Base-by-base conservation (phyloP, 2,329 filamentous ascomycete genomes). In the Penicillium crustosum region DNA sequence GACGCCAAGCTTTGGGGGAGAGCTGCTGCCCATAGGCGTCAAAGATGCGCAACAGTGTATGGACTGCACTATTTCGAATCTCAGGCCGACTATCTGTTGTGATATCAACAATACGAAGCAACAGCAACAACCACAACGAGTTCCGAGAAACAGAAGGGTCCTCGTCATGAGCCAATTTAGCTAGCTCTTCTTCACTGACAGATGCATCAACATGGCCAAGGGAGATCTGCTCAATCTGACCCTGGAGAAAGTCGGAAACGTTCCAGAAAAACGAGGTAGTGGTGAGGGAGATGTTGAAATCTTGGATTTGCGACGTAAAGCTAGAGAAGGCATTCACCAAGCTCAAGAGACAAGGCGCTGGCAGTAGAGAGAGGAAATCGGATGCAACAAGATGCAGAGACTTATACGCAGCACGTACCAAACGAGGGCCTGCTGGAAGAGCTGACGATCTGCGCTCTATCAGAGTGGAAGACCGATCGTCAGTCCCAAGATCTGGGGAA, bases 261-360 rank as follows among this genome's bases (percentile, higher is more conserved):
- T 93, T 93, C 91, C 93, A 97, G 73, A 96, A 96, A 70, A 96
- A 94, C 0, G 93, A 96, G 9, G 96, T 90, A 1, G 93, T 94
- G 35, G 94, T 97, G 27, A 99, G 80, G 0, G 93, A 93, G 68
- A 97, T 95, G 66, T 99, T 99, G 38, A 99, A 82, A 70, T 99
- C 94, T 64, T 96, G 90, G 62, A 88, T 83, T 73, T 99, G 94
- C 0, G 87, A 89, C 66, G 91, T 92, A 74, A 97, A 99, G 63
- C 89, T 88, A 68, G 91, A 91, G 23, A 99, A 83, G 12, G 93
- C 91, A 76, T 96, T 89, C 60, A 97, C 87, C 17, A 99, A 83
- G 58, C 88, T 85, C 59, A 87, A 82, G 73, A 89, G 90, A 78
- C 84, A 97, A 49, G 80, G 84, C 71, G 85, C 86, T 45, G 85